Base-by-base conservation (phyloP, 306 rosid species). In the Comarum palustre region DNA sequence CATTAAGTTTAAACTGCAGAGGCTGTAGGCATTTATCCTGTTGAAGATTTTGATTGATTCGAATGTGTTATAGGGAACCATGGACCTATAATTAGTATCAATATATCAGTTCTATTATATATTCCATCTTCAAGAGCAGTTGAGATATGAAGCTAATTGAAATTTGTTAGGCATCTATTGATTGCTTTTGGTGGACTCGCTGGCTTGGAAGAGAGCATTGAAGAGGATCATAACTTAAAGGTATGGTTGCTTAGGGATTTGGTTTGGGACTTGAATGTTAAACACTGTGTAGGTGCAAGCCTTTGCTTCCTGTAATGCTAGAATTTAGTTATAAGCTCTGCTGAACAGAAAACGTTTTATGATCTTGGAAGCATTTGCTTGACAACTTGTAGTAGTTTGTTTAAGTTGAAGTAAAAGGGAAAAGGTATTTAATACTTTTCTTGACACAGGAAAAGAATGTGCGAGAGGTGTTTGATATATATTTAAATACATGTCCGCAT, bases 171-270 rank as follows among this genome's bases (percentile, higher is more conserved):
- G 86, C 98, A 94, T 81, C 84, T 94, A 2, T 78, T 91, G 75
- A 94, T 94, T 83, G 87, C 98, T 74, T 94, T 94, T 78, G 97
- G 98, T 77, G 98, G 98, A 78, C 89, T 91, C 82, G 97, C 98
- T 78, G 98, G 98, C 66, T 87, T 94, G 84, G 98, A 94, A 84
- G 97, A 94, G 87, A 77, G 96, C 81, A 78, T 90, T 20, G 99
- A 94, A 82, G 99, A 94, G 88, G 99, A 94, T 71, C 73, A 74
- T 69, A 79, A 74, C 73, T 79, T 88, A 27, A 89, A 91, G 95
- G 97, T 91, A 86, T 55, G 17, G 29, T 52, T 41, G 14, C 55
- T 2, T 72, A 41, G 27, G 52, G 24, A 12, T 24, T 38, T 55
- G 12, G 27, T 17, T 39, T 71, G 65, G 46, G 32, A 39, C 51